Conservation (phyloP, 164 flowering plant species). For the Nymphaea colorata region DNA sequence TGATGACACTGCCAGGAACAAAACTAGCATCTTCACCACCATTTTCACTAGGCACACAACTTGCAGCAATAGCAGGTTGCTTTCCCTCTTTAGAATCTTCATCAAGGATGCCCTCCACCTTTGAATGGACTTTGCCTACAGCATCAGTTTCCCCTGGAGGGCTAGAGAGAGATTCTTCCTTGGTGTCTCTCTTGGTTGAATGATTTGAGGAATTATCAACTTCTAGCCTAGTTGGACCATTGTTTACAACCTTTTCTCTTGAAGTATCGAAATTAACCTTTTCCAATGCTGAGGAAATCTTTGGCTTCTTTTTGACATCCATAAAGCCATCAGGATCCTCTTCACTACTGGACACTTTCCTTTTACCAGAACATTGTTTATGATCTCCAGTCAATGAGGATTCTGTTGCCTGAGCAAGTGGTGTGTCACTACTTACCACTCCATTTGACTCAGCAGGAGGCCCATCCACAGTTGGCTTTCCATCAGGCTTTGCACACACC, state of each 20-base stretch:
- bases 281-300: constrained; percentile 3
- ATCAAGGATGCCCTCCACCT: constrained; percentile 2
- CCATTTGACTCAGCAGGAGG: constrained; percentile 1
- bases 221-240: constrained; percentile 2
- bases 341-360: constrained; percentile 4
- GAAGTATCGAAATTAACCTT: constrained; percentile 6
- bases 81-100: constrained; percentile 8
- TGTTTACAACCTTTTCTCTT: constrained; percentile 4
- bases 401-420: constrained; percentile 5
- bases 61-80: constrained; percentile 3
- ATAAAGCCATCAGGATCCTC: constrained; percentile 5
- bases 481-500: constrained; percentile 15
- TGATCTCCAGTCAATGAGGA: constrained; percentile 3
- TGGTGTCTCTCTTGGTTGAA: constrained; percentile 12
- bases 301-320: constrained; percentile 1
- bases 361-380: constrained; percentile 4
- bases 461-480: neutral
- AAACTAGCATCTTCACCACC: constrained; percentile 6
- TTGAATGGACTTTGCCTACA: constrained; percentile 2
- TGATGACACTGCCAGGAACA: constrained; percentile 10
- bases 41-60: constrained; percentile 3
- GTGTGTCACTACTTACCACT: neutral
- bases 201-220: constrained; percentile 4
- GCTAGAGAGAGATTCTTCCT: constrained; percentile 13
- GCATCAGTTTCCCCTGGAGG: constrained; percentile 5